These are phyloP conservation scores for Penstemon eatonii DNA, from an alignment of 257 asterid genomes.

Conservation along the genomic window DNA sequence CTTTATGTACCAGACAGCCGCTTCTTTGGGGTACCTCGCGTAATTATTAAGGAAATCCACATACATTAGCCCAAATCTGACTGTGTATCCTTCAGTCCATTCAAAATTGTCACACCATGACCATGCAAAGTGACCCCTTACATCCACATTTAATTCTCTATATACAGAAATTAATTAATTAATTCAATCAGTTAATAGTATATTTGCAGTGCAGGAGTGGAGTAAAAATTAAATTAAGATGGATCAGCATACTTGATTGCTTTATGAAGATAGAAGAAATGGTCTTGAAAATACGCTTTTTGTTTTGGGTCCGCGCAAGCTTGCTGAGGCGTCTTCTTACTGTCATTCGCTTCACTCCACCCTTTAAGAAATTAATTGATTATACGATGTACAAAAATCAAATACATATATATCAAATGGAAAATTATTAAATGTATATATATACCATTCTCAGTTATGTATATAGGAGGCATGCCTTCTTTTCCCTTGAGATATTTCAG, in stretches of 20 bases:
- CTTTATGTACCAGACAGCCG: constrained; percentile 41
- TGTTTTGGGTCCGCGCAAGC: constrained; percentile 27
- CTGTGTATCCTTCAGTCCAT: constrained; percentile 38
- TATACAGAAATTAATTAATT: not conserved
- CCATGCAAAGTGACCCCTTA: constrained; percentile 57
- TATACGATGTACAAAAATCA: not conserved
- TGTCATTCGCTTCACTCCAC: constrained; percentile 33
- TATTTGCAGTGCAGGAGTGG: too few relatives aligned
- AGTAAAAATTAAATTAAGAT: too few relatives aligned
- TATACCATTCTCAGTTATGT: constrained; percentile 42
- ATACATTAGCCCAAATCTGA: constrained; percentile 42
- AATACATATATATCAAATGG: too few relatives aligned
- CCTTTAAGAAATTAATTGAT: not conserved
- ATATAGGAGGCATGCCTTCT: constrained; percentile 32
- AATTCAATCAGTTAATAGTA: too few relatives aligned
- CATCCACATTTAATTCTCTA: constrained; percentile 35
- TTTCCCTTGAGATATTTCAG: too few relatives aligned
- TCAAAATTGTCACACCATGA: constrained; percentile 51
- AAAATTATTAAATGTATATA: too few relatives aligned
- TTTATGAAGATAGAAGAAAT: constrained; percentile 36
- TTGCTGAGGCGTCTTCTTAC: constrained; percentile 8
- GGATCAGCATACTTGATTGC: constrained; percentile 51
- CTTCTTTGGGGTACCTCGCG: constrained; percentile 38
- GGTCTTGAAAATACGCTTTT: constrained; percentile 37
- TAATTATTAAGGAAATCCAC: constrained; percentile 33